These are phyloP conservation scores for Taphrina deformans DNA, from an alignment of 1,139 yeast species.

Conservation along the genomic window DNA sequence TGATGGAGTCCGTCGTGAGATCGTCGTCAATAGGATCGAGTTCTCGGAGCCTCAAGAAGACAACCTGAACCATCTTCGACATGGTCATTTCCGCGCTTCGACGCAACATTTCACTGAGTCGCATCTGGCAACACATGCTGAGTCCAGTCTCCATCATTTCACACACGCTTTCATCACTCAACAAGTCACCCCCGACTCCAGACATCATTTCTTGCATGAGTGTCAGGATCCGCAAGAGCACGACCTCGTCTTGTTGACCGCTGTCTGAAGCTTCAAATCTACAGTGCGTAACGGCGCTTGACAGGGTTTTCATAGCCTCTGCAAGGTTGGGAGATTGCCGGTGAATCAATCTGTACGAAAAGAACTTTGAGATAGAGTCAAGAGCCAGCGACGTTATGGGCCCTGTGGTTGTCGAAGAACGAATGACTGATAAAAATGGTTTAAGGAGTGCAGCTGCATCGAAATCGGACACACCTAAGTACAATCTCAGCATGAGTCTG, in stretches of 20 bases:
- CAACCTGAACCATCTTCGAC: constrained; percentile 64
- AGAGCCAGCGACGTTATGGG: constrained; percentile 80
- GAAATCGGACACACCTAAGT: constrained; percentile 53
- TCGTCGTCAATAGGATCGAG: constrained; percentile 23
- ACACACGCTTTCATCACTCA: constrained; percentile 79
- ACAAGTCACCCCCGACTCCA: constrained; percentile 61
- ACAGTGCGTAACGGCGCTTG: constrained; percentile 85
- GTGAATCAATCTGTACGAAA: constrained; percentile 60
- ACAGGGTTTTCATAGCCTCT: constrained; percentile 57
- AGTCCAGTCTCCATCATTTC: constrained; percentile 91
- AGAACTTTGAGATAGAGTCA: constrained; percentile 68
- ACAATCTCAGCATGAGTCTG: not conserved
- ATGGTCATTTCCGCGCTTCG: constrained; percentile 87
- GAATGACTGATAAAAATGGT: constrained; percentile 84
- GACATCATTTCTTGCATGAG: constrained; percentile 68
- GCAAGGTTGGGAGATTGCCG: constrained; percentile 53
- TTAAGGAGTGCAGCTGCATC: constrained; percentile 75
- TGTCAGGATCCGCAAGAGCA: constrained; percentile 75
- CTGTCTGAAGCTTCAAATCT: constrained; percentile 95
- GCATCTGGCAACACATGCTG: constrained; percentile 87
- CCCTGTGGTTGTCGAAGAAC: constrained; percentile 83
- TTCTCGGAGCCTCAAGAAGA: constrained; percentile 61
- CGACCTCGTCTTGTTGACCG: constrained; percentile 87
- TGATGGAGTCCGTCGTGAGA: constrained; percentile 10
- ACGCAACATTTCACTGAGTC: constrained; percentile 85